These are phyloP conservation scores for Phellopilus nigrolimitatus DNA, from an alignment of 1,284 basidiomycete genomes.

Conservation along the genomic window DNA sequence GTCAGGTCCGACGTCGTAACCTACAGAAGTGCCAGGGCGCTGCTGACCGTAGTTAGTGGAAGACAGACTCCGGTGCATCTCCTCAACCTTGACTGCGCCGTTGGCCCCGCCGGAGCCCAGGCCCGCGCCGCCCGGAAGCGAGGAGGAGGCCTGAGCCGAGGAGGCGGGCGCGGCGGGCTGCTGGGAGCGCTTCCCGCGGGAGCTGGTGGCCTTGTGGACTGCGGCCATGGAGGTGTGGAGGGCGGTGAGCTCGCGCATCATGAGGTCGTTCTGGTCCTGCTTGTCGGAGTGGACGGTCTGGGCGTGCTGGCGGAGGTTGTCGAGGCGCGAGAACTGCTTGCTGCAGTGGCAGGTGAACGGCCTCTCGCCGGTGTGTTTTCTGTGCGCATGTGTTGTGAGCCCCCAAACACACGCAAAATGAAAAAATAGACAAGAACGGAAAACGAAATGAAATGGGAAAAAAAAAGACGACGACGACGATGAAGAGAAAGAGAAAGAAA, in stretches of 20 bases:
- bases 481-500: conserved; percentile 20
- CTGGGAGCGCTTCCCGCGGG: conserved; percentile 39
- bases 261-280: conserved; percentile 81
- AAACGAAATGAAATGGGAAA: conserved; percentile 12
- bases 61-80: conserved; percentile 29
- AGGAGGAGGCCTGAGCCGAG: neutral
- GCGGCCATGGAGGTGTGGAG: conserved; percentile 84
- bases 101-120: conserved; percentile 1
- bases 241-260: conserved; percentile 86
- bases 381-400: conserved; percentile 30
- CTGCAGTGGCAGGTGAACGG: conserved; percentile 95
- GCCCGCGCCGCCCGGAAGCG: conserved; percentile 4
- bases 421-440: conserved; percentile 21
- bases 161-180: conserved; percentile 5
- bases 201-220: conserved; percentile 50
- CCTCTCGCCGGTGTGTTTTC: conserved; percentile 95
- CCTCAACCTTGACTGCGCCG: conserved; percentile 38
- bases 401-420: neutral
- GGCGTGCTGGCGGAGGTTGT: conserved; percentile 94
- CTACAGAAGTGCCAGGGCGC: conserved; percentile 62
- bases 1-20: conserved; percentile 54
- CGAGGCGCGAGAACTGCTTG: conserved; percentile 93
- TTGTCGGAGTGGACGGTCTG: conserved; percentile 94
- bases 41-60: conserved; percentile 36
- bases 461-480: conserved; percentile 25